Percentiles rank a stretch among this genome's conserved stretches.
These are phyloP conservation scores for Isabelozyma rhagii DNA, from an alignment of 805 yeast genomes.

Conservation along the genomic window DNA sequence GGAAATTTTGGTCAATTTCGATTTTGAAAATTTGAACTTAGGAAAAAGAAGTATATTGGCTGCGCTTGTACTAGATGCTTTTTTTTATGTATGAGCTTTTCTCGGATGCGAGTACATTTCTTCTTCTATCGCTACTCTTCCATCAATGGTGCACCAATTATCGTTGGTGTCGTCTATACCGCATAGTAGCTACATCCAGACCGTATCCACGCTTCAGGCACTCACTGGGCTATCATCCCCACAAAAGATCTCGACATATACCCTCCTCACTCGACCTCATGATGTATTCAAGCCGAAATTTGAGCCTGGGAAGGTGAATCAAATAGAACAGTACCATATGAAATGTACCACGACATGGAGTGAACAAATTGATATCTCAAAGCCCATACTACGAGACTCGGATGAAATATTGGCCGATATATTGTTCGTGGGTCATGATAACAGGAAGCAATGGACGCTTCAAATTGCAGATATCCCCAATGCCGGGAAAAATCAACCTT, in stretches of 20 bases:
- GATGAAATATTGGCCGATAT: conserved; percentile 22
- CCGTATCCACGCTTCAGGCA: conserved; percentile 48
- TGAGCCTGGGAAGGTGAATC: conserved; percentile 55
- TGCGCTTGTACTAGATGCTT: too few relatives aligned
- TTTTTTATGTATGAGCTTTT: too few relatives aligned
- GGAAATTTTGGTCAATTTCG: too few relatives aligned
- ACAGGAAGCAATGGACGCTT: conserved; percentile 51
- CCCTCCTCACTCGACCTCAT: conserved; percentile 48
- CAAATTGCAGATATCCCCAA: conserved; percentile 72
- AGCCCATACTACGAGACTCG: conserved; percentile 19
- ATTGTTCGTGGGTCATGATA: conserved; percentile 19
- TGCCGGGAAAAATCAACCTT: conserved; percentile 62
- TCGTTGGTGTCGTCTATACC: conserved; percentile 46
- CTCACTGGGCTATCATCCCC: conserved; percentile 49
- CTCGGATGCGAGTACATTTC: not conserved
- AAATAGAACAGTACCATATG: conserved; percentile 53
- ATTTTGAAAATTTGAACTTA: too few relatives aligned
- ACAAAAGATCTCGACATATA: conserved; percentile 44
- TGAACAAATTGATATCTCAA: conserved; percentile 18
- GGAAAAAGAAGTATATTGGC: too few relatives aligned
- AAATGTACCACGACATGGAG: conserved; percentile 49
- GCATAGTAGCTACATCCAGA: conserved; percentile 36
- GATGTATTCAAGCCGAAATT: conserved; percentile 51
- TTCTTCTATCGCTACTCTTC: not conserved
- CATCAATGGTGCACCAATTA: conserved; percentile 54